A percentile compares a stretch with the other conserved stretches of the same genome.
phyloP scores from a whole-genome alignment of 164 flowering plant genomes.

The Aristolochia fimbriata region DNA sequence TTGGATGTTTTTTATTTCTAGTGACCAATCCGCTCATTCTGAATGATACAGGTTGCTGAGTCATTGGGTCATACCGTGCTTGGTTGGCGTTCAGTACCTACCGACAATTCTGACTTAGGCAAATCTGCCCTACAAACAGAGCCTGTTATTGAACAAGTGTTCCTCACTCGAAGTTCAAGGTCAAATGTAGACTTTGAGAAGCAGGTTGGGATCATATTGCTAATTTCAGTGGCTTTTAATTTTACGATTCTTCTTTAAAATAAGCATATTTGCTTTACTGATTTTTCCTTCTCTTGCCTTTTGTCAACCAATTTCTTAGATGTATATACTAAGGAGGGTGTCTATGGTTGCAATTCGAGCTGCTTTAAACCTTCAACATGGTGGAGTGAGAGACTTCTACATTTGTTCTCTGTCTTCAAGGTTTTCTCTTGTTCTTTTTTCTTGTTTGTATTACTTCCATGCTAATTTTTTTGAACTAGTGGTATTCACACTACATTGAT shows the following conservation, averaged over 20 bases:
- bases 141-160: constrained; percentile 92
- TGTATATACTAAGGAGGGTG: constrained; percentile 89
- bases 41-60: constrained; percentile 65
- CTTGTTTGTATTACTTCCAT: too few species aligned
- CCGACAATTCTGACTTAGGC: constrained; percentile 84
- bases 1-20: not conserved
- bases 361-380: constrained; percentile 78
- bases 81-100: constrained; percentile 95
- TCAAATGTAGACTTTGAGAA: constrained; percentile 85
- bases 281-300: not conserved
- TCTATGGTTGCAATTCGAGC: constrained; percentile 91
- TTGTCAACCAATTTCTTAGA: constrained; percentile 27
- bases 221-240: not conserved
- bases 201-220: constrained; percentile 41
- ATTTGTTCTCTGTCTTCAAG: constrained; percentile 97
- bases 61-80: constrained; percentile 94
- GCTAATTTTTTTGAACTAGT: too few species aligned
- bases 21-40: not conserved
- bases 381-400: constrained; percentile 80
- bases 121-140: constrained; percentile 86
- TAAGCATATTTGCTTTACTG: not conserved
- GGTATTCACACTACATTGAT: too few species aligned
- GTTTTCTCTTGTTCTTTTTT: constrained; percentile 15
- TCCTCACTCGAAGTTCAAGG: constrained; percentile 58
- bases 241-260: not conserved